These are phyloP conservation scores for Colletotrichum agaves DNA, from an alignment of 2,329 filamentous ascomycete genomes.

Conservation along the genomic window DNA sequence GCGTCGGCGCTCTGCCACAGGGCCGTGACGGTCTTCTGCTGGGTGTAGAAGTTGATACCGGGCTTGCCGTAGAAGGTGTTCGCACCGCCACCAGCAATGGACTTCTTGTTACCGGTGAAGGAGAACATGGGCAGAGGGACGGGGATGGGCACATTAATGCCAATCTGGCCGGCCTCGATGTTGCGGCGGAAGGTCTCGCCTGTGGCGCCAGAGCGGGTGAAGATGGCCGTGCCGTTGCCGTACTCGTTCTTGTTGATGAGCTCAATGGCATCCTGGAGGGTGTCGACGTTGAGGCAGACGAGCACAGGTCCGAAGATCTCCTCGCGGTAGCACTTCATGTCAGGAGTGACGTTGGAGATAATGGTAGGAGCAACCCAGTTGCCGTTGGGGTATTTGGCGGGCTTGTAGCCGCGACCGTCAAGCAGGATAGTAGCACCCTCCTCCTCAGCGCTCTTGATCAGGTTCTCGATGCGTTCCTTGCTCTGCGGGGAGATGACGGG, in stretches of 20 bases:
- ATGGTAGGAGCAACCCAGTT: slow-evolving; percentile 89
- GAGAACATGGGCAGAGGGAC: slow-evolving; percentile 78
- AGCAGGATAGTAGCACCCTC: slow-evolving; percentile 87
- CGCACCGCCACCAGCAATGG: slow-evolving; percentile 88
- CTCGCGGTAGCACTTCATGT: slow-evolving; percentile 87
- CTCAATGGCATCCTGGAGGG: slow-evolving; percentile 81
- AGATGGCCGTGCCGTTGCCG: slow-evolving; percentile 87
- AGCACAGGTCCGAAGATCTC: slow-evolving; percentile 90
- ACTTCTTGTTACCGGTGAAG: slow-evolving; percentile 86
- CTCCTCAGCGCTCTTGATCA: slow-evolving; percentile 81
- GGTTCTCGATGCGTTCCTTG: slow-evolving; percentile 79
- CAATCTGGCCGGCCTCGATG: slow-evolving; percentile 87
- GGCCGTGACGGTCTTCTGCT: slow-evolving; percentile 96
- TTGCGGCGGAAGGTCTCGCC: slow-evolving; percentile 82
- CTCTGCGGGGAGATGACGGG: slow-evolving; percentile 85
- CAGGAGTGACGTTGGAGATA: slow-evolving; percentile 80
- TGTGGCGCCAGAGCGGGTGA: slow-evolving; percentile 81
- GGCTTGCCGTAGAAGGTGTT: slow-evolving; percentile 96
- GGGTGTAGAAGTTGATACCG: slow-evolving; percentile 94
- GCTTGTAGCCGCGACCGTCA: slow-evolving; percentile 80
- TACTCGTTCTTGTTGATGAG: slow-evolving; percentile 89
- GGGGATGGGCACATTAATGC: slow-evolving; percentile 85
- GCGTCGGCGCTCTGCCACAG: slow-evolving; percentile 90
- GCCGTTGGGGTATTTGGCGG: slow-evolving; percentile 82
- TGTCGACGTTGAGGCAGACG: slow-evolving; percentile 81